A percentile compares a stretch with the other conserved stretches of the same genome.
Conservation (phyloP, 805 yeast species). For the Teunomyces stri region DNA sequence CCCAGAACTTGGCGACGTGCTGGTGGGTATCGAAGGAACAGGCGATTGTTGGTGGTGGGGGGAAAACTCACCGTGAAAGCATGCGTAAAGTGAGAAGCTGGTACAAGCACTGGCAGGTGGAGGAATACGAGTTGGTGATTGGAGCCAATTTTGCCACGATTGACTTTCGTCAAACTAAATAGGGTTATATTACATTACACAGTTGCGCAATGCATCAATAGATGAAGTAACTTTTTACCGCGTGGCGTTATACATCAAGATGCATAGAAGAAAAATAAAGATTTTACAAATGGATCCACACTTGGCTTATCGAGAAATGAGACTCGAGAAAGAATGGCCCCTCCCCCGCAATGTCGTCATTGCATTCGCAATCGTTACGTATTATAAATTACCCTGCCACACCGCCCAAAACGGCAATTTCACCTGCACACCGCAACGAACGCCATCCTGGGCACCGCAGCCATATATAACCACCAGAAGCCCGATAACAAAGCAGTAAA, state of each 20-base stretch:
- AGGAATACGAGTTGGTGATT: conserved; percentile 25
- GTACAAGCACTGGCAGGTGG: conserved; percentile 36
- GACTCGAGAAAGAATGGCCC: too few species aligned
- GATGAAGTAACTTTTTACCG: too few species aligned
- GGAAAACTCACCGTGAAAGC: conserved; percentile 29
- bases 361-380: background rate
- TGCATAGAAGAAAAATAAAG: too few species aligned
- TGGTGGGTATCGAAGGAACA: conserved; percentile 31
- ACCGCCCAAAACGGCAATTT: background rate
- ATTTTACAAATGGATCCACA: too few species aligned
- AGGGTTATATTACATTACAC: too few species aligned
- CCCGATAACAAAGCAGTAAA: too few species aligned
- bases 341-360: background rate
- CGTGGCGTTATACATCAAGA: too few species aligned
- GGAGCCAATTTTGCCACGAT: background rate
- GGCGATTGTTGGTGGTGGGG: conserved; percentile 35
- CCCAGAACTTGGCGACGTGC: conserved; percentile 39
- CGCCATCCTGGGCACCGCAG: background rate
- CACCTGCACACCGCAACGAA: background rate
- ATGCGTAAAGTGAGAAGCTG: conserved; percentile 28
- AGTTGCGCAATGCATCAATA: too few species aligned
- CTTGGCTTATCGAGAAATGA: too few species aligned
- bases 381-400: background rate
- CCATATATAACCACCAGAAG: too few species aligned
- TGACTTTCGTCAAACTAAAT: background rate